Evolutionary conservation across 2,329 filamentous ascomycete genomes (phyloP).

Genomic region (Macroventuria anomochaeta): DNA sequence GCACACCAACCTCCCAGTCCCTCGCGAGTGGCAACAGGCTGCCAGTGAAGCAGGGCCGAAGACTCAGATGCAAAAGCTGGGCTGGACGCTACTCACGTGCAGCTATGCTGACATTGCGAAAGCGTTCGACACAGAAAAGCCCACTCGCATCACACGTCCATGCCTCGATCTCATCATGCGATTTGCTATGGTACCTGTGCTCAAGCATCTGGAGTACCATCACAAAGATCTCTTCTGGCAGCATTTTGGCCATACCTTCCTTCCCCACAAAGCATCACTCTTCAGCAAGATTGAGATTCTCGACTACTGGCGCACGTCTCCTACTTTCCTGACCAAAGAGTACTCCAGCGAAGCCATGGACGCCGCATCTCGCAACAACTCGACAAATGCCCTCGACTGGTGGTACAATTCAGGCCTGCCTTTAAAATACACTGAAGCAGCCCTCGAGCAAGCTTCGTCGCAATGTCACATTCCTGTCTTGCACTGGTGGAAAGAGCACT

Average conservation of each 20-base stretch:
- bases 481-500: slow-evolving; percentile 88
- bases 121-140: slow-evolving; percentile 73
- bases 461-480: slow-evolving; percentile 85
- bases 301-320: slow-evolving; percentile 88
- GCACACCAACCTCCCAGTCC: slow-evolving; percentile 77
- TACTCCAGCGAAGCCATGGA: slow-evolving; percentile 87
- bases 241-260: slow-evolving; percentile 79
- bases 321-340: slow-evolving; percentile 82
- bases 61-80: slow-evolving; percentile 77
- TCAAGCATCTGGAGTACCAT: slow-evolving; percentile 72
- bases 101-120: slow-evolving; percentile 74
- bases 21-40: slow-evolving; percentile 73
- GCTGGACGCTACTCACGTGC: slow-evolving; percentile 82
- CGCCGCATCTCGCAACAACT: slow-evolving; percentile 83
- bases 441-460: slow-evolving; percentile 84
- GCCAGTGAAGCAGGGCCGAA: slow-evolving; percentile 70
- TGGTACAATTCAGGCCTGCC: slow-evolving; percentile 84
- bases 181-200: slow-evolving; percentile 80
- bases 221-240: slow-evolving; percentile 81
- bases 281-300: slow-evolving; percentile 85
- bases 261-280: slow-evolving; percentile 88
- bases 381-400: slow-evolving; percentile 86
- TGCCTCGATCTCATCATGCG: slow-evolving; percentile 90
- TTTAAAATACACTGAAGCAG: slow-evolving; percentile 83
- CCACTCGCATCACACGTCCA: slow-evolving; percentile 77